Base-by-base conservation (phyloP, 1,284 basidiomycete species). In the Testicularia cyperi region DNA sequence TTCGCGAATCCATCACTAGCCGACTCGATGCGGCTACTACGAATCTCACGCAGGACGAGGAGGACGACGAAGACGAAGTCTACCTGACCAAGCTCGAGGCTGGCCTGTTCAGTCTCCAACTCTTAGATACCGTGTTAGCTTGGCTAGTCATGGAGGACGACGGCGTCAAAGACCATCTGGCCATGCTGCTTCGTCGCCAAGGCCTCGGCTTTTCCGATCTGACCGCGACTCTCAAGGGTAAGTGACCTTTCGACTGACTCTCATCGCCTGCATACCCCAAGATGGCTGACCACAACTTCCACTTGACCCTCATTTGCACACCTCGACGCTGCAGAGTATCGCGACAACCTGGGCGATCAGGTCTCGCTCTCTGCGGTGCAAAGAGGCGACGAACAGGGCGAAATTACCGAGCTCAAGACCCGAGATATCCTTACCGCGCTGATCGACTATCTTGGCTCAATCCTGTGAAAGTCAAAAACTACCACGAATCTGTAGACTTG, bases 61-160 rank as follows among this genome's bases (percentile, higher is more conserved):
- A 42, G 6, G 85, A 86, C 6, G 83, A 87, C 53, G 85, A 88
- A 65, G 86, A 88, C 26, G 76, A 85, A 22, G 87, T 86, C 81
- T 96, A 97, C 77, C 79, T 96, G 16, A 83, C 85, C 15, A 83
- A 88, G 29, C 78, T 97, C 20, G 91, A 95, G 44, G 84, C 85
- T 2, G 95, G 94, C 0, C 78, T 96, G 25, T 92, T 88, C 73
- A 87, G 87, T 2, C 77, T 98, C 9, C 94, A 98, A 72, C 88
- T 86, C 14, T 83, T 89, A 18, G 94, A 97, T 77, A 95, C 92
- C 58, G 86, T 96, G 38, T 78, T 97, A 21, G 92, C 88, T 1
- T 99, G 95, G 95, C 78, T 97, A 21, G 83, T 85, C 46, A 95
- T 97, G 91, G 95, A 99, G 78, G 95, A 98, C 68, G 95, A 98